Evolutionary conservation across 192 early-diverging fungal species (phyloP).

Genomic region (Chytriomyces sp.): DNA sequence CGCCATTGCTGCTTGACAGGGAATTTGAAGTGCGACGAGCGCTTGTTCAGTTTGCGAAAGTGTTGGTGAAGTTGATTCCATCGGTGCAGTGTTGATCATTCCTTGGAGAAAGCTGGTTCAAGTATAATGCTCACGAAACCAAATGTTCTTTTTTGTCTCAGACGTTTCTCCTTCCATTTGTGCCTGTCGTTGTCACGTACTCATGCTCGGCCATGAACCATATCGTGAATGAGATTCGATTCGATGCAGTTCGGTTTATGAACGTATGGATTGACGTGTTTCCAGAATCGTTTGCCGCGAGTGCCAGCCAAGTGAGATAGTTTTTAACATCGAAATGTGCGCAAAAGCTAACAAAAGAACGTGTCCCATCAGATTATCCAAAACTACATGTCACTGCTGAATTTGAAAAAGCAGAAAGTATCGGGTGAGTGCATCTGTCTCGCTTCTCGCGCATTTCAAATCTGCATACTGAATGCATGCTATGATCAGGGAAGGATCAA

Average conservation of each 20-base stretch:
- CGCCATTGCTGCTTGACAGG: conserved; percentile 13
- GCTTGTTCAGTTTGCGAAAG: conserved; percentile 29
- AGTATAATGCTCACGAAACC: no score
- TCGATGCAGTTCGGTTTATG: conserved; percentile 18
- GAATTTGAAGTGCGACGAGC: conserved; percentile 20
- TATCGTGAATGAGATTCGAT: conserved; percentile 27
- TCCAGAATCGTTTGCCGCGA: background rate
- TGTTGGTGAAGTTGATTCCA: conserved; percentile 1
- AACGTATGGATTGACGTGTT: conserved; percentile 23
- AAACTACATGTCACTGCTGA: conserved; percentile 17
- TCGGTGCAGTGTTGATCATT: background rate
- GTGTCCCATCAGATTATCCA: background rate
- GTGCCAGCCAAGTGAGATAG: background rate
- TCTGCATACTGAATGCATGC: background rate
- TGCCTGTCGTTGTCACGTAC: conserved; percentile 19
- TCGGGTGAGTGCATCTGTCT: background rate
- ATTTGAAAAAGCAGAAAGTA: conserved; percentile 21
- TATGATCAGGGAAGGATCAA: conserved; percentile 9
- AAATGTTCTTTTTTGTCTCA: background rate
- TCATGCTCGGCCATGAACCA: conserved; percentile 30
- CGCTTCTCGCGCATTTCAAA: background rate
- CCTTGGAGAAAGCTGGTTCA: background rate
- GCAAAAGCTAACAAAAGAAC: background rate
- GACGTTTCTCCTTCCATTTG: conserved; percentile 8
- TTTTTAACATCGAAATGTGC: background rate